Evolutionary conservation across 495 filamentous ascomycete species (phyloP), one percentile per base, ranked within the genome.

Genomic region (Polyplosphaeria fusca): DNA sequence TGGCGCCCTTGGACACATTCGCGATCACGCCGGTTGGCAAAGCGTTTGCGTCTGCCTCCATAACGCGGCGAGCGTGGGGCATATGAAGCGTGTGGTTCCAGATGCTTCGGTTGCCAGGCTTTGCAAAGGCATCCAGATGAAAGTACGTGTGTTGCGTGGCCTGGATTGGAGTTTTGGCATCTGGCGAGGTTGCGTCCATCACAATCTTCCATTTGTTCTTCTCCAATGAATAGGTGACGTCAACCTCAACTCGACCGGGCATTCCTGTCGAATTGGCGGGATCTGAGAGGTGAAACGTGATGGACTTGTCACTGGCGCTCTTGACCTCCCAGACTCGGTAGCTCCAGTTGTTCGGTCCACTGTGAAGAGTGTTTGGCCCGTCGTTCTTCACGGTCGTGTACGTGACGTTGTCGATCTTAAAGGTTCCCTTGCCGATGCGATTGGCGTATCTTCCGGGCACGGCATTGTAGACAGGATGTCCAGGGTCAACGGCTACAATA

Each of bases 271-370:
- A 52, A 26, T 58, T 58, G 30, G 57, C 58, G 20, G 52, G 51
- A 42, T 65, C 62, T 37, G 47, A 35, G 28, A 65, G 30, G 24
- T 32, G 45, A 35, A 58, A 65, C 5, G 62, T 58, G 32, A 65
- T 65, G 9, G 62, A 65, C 19, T 5, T 42, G 3, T 63, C 55
- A 4, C 47, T 58, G 7, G 50, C 60, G 1, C 53, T 48, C 3
- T 41, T 53, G 2, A 63, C 55, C 13, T 58, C 59, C 60, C 60
- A 63, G 2, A 28, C 20, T 9, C 55, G 68, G 55, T 27, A 81
- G 20, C 77, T 80, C 81, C 81, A 84, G 57, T 82, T 82, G 66
- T 83, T 81, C 23, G 73, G 73, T 7, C 81, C 81, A 50, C 78
- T 79, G 70, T 84, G 81, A 30, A 84, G 73, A 41, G 81, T 83